phyloP scores from a whole-genome alignment of 306 rosid species.

The Morella rubra region DNA sequence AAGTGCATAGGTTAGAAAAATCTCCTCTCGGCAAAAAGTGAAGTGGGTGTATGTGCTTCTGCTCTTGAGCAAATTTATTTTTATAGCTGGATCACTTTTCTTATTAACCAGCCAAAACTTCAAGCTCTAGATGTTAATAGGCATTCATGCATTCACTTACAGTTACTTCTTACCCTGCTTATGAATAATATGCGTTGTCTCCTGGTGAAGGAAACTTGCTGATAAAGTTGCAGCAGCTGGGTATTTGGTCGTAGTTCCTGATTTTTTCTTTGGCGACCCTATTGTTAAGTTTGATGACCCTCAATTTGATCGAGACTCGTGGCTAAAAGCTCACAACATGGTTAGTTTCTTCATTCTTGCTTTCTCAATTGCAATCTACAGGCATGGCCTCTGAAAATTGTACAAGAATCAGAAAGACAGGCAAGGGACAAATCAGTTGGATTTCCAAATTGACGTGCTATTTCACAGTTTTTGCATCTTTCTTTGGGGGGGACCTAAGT shows the following conservation, averaged over 20 bases:
- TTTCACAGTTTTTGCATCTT: constrained; percentile 1
- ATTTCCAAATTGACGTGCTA: neutral
- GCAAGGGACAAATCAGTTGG: neutral
- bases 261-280: constrained; percentile 48
- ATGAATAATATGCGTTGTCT: constrained; percentile 8
- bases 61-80: too few species aligned
- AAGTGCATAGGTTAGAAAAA: too few species aligned
- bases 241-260: constrained; percentile 65
- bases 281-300: constrained; percentile 31
- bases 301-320: constrained; percentile 22
- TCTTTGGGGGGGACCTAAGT: neutral
- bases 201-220: constrained; percentile 52
- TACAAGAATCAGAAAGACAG: neutral
- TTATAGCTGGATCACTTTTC: neutral
- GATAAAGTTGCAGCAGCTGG: constrained; percentile 56
- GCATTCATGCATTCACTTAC: neutral
- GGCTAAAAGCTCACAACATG: constrained; percentile 44
- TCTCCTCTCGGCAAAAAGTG: too few species aligned
- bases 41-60: too few species aligned
- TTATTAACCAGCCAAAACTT: neutral
- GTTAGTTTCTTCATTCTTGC: constrained; percentile 30
- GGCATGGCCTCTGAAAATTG: neutral
- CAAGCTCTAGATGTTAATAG: neutral
- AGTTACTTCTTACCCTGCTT: neutral
- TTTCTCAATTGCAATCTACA: neutral